Evolutionary conservation across 352 stramenopile genomes (phyloP).

Genomic region (Phytophthora cactorum): DNA sequence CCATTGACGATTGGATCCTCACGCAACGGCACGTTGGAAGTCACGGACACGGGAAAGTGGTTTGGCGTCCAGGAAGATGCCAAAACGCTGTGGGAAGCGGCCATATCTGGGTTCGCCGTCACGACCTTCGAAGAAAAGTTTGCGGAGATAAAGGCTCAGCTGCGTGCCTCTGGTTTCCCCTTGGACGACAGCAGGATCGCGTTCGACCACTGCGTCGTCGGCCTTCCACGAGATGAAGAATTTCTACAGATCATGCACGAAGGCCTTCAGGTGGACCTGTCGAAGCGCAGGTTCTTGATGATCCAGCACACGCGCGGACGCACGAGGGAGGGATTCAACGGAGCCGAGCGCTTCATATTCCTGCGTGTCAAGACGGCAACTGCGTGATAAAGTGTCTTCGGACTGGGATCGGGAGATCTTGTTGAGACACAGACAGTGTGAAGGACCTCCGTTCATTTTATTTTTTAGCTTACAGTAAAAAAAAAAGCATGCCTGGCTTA

Average conservation of each 20-base stretch:
- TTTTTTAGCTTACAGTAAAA: no score
- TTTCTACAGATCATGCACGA: not conserved
- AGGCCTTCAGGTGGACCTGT: not conserved
- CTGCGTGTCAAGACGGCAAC: not conserved
- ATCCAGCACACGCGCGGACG: slow-evolving; percentile 1
- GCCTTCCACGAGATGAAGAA: not conserved
- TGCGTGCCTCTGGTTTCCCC: not conserved
- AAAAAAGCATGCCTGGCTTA: no score
- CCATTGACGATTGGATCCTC: not conserved
- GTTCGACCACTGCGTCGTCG: not conserved
- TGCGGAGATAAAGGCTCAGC: not conserved
- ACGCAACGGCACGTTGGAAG: not conserved
- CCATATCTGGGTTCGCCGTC: not conserved
- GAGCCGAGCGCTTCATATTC: not conserved
- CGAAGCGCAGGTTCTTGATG: not conserved
- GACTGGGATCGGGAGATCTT: not conserved
- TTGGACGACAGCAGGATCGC: not conserved
- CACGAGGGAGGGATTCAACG: not conserved
- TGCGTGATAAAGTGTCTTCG: not conserved
- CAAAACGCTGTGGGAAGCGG: not conserved
- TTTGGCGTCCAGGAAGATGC: slow-evolving; percentile 1
- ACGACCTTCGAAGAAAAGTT: slow-evolving; percentile 3
- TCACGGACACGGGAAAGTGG: slow-evolving; percentile 1
- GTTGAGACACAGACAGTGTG: not conserved
- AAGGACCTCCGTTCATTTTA: no score